These are phyloP conservation scores for Marsdenia floribunda DNA, from an alignment of 257 asterid genomes.

Conservation along the genomic window DNA sequence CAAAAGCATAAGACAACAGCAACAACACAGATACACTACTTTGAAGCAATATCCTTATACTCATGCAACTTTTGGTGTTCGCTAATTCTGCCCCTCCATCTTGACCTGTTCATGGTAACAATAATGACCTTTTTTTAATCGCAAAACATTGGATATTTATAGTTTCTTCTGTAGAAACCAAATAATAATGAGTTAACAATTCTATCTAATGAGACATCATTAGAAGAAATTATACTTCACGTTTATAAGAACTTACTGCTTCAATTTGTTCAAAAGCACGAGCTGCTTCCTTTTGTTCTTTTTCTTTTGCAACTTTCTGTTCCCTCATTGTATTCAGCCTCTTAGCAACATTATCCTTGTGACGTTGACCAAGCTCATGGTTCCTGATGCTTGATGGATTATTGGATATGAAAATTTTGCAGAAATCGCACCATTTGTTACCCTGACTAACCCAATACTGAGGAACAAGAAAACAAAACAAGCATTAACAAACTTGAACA, in stretches of 20 bases:
- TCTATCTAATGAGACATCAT: neutral
- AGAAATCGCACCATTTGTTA: conserved; percentile 96
- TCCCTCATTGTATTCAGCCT: conserved; percentile 80
- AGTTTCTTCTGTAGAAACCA: neutral
- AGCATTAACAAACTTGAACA: neutral
- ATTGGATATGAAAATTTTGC: conserved; percentile 89
- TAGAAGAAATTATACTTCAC: neutral
- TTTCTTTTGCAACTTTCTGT: conserved; percentile 72
- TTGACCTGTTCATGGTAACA: neutral
- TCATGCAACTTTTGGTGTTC: neutral
- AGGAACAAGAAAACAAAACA: conserved; percentile 10
- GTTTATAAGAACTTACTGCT: conserved; percentile 52
- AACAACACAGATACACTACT: neutral
- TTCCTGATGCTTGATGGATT: conserved; percentile 93
- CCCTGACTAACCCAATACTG: conserved; percentile 99
- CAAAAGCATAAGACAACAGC: neutral
- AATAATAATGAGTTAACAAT: neutral
- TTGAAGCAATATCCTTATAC: neutral
- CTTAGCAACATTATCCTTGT: conserved; percentile 76
- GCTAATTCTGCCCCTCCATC: neutral
- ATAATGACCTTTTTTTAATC: neutral
- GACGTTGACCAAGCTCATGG: conserved; percentile 91
- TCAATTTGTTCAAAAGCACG: conserved; percentile 83
- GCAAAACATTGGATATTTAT: neutral
- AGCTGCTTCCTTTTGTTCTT: conserved; percentile 65